phyloP scores from a whole-genome alignment of 495 filamentous ascomycete genomes.

The Trichocladium uniseriatum region DNA sequence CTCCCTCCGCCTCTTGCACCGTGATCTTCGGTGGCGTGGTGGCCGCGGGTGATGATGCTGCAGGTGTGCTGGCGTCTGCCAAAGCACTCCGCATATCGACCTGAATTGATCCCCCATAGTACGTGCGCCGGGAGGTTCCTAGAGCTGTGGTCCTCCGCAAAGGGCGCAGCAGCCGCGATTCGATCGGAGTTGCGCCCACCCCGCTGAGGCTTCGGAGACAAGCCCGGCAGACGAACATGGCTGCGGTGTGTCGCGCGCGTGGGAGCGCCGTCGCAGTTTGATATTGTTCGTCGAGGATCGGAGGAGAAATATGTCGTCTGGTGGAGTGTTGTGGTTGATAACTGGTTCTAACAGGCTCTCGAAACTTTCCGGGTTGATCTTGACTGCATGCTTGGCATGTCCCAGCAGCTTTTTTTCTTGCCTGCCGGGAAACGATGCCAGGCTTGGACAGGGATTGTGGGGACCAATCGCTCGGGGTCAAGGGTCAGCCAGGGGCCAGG shows the following conservation, averaged over 20 bases:
- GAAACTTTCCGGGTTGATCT: too few species aligned
- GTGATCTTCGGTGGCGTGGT: neutral
- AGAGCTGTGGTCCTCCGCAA: neutral
- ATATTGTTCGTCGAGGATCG: neutral
- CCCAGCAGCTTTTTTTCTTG: neutral
- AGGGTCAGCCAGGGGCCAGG: neutral
- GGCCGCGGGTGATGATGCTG: neutral
- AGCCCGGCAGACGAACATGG: constrained; percentile 35
- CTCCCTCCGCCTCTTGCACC: neutral
- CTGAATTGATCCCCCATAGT: neutral
- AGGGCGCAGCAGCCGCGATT: constrained; percentile 4
- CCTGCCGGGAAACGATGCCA: neutral
- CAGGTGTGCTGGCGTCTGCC: neutral
- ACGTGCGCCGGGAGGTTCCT: neutral
- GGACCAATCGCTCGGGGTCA: too few species aligned
- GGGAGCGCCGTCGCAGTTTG: neutral
- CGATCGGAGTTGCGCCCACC: constrained; percentile 1
- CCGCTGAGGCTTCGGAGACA: constrained; percentile 25
- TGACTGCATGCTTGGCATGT: too few species aligned
- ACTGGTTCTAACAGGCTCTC: too few species aligned
- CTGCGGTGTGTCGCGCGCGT: neutral
- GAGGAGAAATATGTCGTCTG: neutral
- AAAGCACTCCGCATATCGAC: neutral
- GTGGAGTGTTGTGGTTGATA: too few species aligned
- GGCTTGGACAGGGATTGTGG: too few species aligned